These are phyloP conservation scores for Calocera viscosa DNA, from an alignment of 768 basidiomycete genomes.

Conservation along the genomic window DNA sequence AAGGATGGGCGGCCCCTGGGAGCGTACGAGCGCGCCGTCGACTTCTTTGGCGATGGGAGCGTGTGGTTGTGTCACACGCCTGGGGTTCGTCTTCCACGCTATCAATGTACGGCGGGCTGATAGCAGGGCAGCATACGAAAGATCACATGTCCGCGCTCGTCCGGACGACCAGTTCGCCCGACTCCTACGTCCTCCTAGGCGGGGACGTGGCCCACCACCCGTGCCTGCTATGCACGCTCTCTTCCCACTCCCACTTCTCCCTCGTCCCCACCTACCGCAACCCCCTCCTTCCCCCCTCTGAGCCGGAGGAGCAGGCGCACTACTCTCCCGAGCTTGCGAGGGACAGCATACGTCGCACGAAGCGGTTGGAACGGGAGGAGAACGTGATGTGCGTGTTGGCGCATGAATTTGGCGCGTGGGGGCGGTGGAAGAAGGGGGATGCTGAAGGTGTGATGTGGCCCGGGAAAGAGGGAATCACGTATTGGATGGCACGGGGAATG, in stretches of 20 bases:
- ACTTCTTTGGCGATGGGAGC: not conserved
- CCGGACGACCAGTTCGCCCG: not conserved
- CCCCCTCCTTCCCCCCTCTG: not conserved
- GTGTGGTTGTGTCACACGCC: not conserved
- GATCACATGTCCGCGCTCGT: not conserved
- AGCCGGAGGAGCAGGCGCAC: not conserved
- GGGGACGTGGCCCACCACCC: constrained; percentile 4
- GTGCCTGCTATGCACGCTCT: not conserved
- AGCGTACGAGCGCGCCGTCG: not conserved
- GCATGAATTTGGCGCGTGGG: not conserved
- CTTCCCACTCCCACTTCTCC: not conserved
- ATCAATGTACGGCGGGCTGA: not conserved
- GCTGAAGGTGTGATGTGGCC: not conserved
- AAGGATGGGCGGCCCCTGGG: not conserved
- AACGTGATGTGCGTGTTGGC: not conserved
- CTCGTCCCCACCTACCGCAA: not conserved
- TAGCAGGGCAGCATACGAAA: not conserved
- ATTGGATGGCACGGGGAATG: not conserved
- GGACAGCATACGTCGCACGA: not conserved
- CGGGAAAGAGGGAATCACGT: not conserved
- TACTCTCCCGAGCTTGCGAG: not conserved
- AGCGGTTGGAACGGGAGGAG: not conserved
- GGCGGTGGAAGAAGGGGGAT: not conserved
- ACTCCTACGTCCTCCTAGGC: not conserved
- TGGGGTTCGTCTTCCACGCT: not conserved